phyloP scores from a whole-genome alignment of 2,329 filamentous ascomycete genomes.

The Colletotrichum acutatum region DNA sequence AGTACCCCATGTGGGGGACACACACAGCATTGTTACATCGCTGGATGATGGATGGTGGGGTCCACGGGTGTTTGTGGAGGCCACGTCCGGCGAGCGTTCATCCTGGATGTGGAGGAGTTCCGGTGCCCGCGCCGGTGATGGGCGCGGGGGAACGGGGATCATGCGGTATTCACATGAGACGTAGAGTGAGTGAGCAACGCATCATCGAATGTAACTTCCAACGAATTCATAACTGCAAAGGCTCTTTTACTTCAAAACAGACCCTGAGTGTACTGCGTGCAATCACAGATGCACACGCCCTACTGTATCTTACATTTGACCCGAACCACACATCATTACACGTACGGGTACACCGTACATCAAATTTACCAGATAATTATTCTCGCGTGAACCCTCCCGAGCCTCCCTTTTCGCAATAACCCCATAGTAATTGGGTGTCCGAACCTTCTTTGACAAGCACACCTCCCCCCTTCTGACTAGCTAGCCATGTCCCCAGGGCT shows the following conservation, averaged over 20 bases:
- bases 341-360: neutral
- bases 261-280: neutral
- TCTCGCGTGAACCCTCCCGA: neutral
- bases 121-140: neutral
- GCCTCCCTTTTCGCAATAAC: neutral
- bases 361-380: neutral
- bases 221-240: neutral
- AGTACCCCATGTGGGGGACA: slow-evolving; percentile 12
- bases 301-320: neutral
- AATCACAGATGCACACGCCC: too few relatives aligned
- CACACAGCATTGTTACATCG: slow-evolving; percentile 1
- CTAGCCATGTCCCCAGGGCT: slow-evolving; percentile 9
- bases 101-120: slow-evolving; percentile 14
- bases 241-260: neutral
- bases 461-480: neutral
- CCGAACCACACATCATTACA: neutral
- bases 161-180: neutral
- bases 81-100: neutral
- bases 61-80: slow-evolving; percentile 21
- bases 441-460: neutral
- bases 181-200: neutral
- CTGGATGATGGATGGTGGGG: slow-evolving; percentile 2
- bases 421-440: neutral
- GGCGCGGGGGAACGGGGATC: slow-evolving; percentile 2
- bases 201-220: neutral